Evolutionary conservation across 805 yeast genomes (phyloP).

Genomic region (Gaillardinia entomophila): DNA sequence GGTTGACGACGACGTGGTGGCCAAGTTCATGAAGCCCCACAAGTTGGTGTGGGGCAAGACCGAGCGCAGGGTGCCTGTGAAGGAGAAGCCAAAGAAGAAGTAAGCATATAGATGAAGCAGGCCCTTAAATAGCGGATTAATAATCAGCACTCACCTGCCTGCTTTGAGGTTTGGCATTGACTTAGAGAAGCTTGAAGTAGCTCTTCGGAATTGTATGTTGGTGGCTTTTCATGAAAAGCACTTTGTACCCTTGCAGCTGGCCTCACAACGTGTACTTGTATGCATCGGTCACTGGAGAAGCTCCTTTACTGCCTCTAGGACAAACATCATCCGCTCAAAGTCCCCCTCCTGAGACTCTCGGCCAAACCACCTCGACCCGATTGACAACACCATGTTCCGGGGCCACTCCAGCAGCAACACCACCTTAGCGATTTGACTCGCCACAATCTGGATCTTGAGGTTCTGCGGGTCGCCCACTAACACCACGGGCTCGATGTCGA

Average conservation of each 20-base stretch:
- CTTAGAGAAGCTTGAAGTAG: too few species aligned
- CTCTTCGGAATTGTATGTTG: too few species aligned
- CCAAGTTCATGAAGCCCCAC: slow-evolving; percentile 79
- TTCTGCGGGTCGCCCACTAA: slow-evolving; percentile 45
- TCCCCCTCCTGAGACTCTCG: slow-evolving; percentile 26
- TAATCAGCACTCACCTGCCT: too few species aligned
- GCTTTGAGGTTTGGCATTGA: too few species aligned
- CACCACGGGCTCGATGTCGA: slow-evolving; percentile 40
- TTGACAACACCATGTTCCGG: slow-evolving; percentile 37
- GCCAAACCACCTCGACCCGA: slow-evolving; percentile 45
- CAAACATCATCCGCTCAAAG: slow-evolving; percentile 41
- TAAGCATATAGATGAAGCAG: too few species aligned
- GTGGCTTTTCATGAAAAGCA: too few species aligned
- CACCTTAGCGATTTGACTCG: slow-evolving; percentile 44
- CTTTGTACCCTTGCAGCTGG: too few species aligned
- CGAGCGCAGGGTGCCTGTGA: slow-evolving; percentile 69
- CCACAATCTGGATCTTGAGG: slow-evolving; percentile 42
- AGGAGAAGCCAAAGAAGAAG: slow-evolving; percentile 41
- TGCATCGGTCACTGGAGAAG: too few species aligned
- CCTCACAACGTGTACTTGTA: too few species aligned
- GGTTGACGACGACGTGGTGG: slow-evolving; percentile 57
- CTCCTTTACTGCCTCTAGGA: slow-evolving; percentile 23
- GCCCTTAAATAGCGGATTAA: too few species aligned
- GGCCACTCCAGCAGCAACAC: slow-evolving; percentile 22
- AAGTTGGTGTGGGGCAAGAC: slow-evolving; percentile 67